These are phyloP conservation scores for Sisymbrium irio DNA, from an alignment of 345 rosid genomes.

Conservation along the genomic window DNA sequence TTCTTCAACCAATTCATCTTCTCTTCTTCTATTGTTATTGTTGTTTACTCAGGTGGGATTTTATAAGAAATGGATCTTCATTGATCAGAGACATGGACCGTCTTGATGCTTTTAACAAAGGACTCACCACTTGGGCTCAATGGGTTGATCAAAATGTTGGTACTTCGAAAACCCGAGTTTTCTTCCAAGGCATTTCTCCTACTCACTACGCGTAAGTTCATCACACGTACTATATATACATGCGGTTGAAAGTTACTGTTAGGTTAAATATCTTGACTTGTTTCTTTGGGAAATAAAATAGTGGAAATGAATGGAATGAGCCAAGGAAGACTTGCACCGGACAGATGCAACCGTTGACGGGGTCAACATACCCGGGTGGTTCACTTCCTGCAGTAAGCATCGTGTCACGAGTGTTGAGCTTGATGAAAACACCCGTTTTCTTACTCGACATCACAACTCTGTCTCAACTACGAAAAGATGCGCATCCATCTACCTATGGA, in stretches of 20 bases:
- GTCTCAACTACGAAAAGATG: constrained; percentile 88
- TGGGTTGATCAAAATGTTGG: constrained; percentile 84
- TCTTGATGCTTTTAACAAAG: constrained; percentile 67
- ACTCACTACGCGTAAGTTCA: constrained; percentile 77
- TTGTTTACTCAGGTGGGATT: constrained; percentile 67
- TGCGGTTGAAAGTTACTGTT: not conserved
- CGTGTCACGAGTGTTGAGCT: constrained; percentile 52
- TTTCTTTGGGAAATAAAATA: constrained; percentile 22
- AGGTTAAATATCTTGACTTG: not conserved
- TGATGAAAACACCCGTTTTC: constrained; percentile 59
- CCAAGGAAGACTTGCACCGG: constrained; percentile 61
- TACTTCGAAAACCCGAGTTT: constrained; percentile 60
- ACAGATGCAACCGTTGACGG: constrained; percentile 58
- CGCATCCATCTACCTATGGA: constrained; percentile 74
- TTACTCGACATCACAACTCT: constrained; percentile 81
- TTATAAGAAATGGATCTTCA: constrained; percentile 51
- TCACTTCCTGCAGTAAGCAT: constrained; percentile 59
- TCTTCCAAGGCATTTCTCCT: constrained; percentile 96
- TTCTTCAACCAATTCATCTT: not conserved
- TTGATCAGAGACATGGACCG: constrained; percentile 68
- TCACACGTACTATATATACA: not conserved
- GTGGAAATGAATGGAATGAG: constrained; percentile 84
- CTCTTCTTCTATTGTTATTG: not conserved
- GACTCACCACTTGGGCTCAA: constrained; percentile 70
- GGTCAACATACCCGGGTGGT: constrained; percentile 74